Base-by-base conservation (phyloP, 345 rosid species). In the Geranium brycei region DNA sequence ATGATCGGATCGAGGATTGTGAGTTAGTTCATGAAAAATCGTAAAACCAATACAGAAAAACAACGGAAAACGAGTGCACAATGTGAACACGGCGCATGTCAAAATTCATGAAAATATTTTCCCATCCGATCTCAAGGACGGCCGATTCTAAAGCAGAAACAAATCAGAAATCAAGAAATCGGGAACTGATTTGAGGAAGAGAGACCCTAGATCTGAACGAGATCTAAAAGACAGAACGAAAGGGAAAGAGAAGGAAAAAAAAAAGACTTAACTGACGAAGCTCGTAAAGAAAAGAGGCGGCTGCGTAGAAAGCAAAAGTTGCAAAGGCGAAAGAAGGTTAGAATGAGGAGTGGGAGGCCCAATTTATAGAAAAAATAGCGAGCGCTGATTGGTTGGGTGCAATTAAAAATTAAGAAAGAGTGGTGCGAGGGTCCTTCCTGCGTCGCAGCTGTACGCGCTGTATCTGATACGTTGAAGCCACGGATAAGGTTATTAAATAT, bases 21-120 rank as follows among this genome's bases (percentile, higher is more conserved):
- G 61, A 72, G 32, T 31, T 57, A 67, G 13, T 76, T 81, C 75
- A 78, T 70, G 96, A 89, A 75, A 92, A 84, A 38, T 83, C 98
- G 80, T 89, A 89, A 32, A 91, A 84, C 82, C 95, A 87, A 85
- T 89, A 92, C 12, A 92, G 90, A 62, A 86, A 92, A 8, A 86
- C 96, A 71, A 92, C 96, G 12, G 98, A 92, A 71, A 90, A 86
- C 4, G 99, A 93, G 72, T 93, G 99, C 17, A 88, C 69, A 66
- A 88, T 72, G 56, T 90, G 85, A 67, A 93, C 75, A 51, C 89
- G 89, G 68, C 86, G 85, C 80, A 83, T 86, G 14, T 8, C 53
- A 47, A 47, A 47, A 8, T 8, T 47, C 53, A 47, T 47, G 3
- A 8, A 47, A 47, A 47, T 2, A 13, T 11, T 47, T 47, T 13